Evolutionary conservation across 257 asterid genomes (phyloP).

Genomic region (Nicotiana obtusifolia): DNA sequence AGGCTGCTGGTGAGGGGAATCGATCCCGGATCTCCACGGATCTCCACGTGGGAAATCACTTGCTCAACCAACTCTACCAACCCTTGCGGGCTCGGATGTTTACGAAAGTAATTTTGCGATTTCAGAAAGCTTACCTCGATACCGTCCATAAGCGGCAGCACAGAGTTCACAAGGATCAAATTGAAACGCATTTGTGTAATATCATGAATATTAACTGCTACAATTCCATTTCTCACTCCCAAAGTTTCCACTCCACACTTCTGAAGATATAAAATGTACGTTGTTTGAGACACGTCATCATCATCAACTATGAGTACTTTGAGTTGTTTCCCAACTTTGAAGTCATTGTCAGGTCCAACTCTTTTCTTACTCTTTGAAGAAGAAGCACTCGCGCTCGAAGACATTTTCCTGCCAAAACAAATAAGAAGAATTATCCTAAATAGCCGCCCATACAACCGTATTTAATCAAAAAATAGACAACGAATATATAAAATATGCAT

Average conservation of each 20-base stretch:
- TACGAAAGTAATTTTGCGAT: too few species aligned
- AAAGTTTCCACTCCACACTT: not conserved
- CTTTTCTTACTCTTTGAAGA: not conserved
- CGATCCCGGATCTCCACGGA: too few species aligned
- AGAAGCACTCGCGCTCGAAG: not conserved
- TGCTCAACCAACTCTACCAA: too few species aligned
- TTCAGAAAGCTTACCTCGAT: not conserved
- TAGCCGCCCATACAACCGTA: too few species aligned
- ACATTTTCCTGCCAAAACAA: not conserved
- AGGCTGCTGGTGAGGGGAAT: too few species aligned
- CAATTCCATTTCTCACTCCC: not conserved
- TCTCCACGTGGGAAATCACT: too few species aligned
- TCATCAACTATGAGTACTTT: not conserved
- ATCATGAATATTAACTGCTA: not conserved
- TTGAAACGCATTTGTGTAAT: not conserved
- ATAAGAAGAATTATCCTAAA: too few species aligned
- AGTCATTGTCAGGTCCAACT: too few species aligned
- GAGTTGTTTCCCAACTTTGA: not conserved
- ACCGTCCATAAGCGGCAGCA: not conserved
- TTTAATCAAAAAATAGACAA: too few species aligned
- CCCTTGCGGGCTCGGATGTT: too few species aligned
- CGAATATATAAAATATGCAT: too few species aligned
- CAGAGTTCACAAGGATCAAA: not conserved
- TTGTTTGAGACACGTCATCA: not conserved
- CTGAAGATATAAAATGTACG: not conserved